These are phyloP conservation scores for Pyricularia grisea DNA, from an alignment of 2,329 filamentous ascomycete species.

Conservation along the genomic window DNA sequence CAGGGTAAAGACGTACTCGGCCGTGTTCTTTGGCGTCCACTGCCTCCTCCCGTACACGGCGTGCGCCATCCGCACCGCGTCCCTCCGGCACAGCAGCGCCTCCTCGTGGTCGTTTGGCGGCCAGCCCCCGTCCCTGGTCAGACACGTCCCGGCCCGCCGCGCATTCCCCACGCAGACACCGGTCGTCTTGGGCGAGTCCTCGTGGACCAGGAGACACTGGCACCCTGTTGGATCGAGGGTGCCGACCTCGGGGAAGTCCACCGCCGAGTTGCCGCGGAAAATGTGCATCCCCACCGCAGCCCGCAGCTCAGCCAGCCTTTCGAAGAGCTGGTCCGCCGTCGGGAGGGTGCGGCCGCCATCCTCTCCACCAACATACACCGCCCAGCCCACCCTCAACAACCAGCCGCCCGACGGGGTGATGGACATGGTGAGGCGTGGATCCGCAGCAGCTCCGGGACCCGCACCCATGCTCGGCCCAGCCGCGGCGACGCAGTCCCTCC, in stretches of 20 bases:
- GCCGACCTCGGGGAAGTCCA: background rate
- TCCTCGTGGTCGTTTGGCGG: background rate
- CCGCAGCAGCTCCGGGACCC: background rate
- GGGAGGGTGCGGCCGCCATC: background rate
- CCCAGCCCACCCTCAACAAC: background rate
- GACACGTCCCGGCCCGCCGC: background rate
- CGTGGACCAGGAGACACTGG: background rate
- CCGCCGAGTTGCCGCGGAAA: background rate
- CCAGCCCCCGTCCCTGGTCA: background rate
- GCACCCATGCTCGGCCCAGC: background rate
- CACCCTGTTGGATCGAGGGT: background rate
- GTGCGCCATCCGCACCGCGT: background rate
- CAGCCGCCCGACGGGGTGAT: background rate
- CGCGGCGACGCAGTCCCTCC: background rate
- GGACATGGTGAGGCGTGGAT: background rate
- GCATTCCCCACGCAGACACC: conserved; percentile 22
- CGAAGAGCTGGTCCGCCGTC: background rate
- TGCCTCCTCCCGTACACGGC: background rate
- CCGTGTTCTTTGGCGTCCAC: background rate
- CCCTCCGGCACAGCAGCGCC: background rate
- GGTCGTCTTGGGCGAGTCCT: conserved; percentile 10
- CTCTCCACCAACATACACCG: background rate
- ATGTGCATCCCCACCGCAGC: background rate
- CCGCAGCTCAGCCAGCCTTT: background rate
- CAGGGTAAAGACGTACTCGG: background rate